Percentiles rank a stretch among this genome's conserved stretches.
Evolutionary conservation across 305 asterid species (phyloP).

Genomic region (Solanum hybrid): DNA sequence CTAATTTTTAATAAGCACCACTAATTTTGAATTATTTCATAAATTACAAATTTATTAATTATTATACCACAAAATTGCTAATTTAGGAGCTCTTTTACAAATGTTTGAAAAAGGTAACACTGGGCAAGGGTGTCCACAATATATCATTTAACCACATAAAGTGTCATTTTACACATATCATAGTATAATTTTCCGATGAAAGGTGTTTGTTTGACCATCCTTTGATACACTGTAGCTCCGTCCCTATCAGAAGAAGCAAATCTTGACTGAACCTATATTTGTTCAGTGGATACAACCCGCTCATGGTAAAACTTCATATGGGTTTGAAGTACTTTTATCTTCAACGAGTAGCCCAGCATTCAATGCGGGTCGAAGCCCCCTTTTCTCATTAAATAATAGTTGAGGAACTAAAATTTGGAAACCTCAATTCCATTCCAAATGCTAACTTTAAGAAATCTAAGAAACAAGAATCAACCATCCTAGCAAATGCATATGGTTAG

Average conservation of each 20-base stretch:
- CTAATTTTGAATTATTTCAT: not conserved
- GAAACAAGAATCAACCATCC: not conserved
- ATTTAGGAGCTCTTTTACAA: not conserved
- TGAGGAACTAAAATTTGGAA: not conserved
- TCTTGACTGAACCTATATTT: not conserved
- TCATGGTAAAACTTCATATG: not conserved
- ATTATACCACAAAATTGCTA: not conserved
- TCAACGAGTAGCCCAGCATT: not conserved
- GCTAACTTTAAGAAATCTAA: not conserved
- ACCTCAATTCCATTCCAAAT: not conserved
- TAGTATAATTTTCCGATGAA: too few species aligned
- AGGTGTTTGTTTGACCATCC: not conserved
- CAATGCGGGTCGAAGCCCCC: not conserved
- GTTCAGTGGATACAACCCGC: not conserved
- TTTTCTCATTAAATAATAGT: not conserved
- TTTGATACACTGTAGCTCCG: not conserved
- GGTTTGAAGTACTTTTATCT: not conserved
- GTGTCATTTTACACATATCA: too few species aligned
- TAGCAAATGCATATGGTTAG: not conserved
- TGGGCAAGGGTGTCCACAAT: not conserved
- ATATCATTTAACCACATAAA: not conserved
- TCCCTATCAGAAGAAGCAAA: not conserved
- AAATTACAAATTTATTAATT: too few species aligned
- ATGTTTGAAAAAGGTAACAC: not conserved
- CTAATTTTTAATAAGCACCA: not conserved